Conservation (phyloP, 1,284 basidiomycete species). For the Melampsora americana region DNA sequence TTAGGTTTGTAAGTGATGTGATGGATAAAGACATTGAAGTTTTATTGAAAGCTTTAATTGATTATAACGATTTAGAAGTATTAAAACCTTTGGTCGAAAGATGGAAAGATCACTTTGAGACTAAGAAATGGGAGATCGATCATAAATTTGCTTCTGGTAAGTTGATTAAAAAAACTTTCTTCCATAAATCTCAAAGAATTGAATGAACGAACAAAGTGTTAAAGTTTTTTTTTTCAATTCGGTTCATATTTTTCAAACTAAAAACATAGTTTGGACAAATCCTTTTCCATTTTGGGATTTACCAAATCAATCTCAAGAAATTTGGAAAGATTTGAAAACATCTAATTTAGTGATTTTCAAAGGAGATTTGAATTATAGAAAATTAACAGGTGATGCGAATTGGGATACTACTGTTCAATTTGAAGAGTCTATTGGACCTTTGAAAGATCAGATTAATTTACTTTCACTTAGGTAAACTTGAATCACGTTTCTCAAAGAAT, state of each 20-base stretch:
- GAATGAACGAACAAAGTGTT: too few relatives aligned
- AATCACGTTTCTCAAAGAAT: not conserved
- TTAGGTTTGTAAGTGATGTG: slow-evolving; percentile 53
- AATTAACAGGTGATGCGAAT: slow-evolving; percentile 79
- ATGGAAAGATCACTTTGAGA: slow-evolving; percentile 64
- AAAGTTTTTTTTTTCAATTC: not conserved
- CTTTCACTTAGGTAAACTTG: slow-evolving; percentile 17
- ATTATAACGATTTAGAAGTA: slow-evolving; percentile 55
- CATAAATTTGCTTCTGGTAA: slow-evolving; percentile 42
- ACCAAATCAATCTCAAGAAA: slow-evolving; percentile 61
- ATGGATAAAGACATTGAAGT: slow-evolving; percentile 52
- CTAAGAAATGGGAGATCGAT: slow-evolving; percentile 50
- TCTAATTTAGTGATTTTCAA: slow-evolving; percentile 89
- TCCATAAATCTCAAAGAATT: too few relatives aligned
- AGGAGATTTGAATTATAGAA: slow-evolving; percentile 54
- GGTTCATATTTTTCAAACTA: not conserved
- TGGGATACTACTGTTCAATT: slow-evolving; percentile 85
- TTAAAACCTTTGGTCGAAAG: slow-evolving; percentile 66
- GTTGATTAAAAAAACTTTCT: not conserved
- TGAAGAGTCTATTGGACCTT: slow-evolving; percentile 68
- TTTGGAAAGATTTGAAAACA: slow-evolving; percentile 64
- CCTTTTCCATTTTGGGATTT: slow-evolving; percentile 80
- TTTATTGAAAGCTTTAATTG: slow-evolving; percentile 57
- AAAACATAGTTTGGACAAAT: slow-evolving; percentile 70
- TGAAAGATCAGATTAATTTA: slow-evolving; percentile 33